Conservation (phyloP, 345 rosid genomes). For the Boechera retrofracta region DNA sequence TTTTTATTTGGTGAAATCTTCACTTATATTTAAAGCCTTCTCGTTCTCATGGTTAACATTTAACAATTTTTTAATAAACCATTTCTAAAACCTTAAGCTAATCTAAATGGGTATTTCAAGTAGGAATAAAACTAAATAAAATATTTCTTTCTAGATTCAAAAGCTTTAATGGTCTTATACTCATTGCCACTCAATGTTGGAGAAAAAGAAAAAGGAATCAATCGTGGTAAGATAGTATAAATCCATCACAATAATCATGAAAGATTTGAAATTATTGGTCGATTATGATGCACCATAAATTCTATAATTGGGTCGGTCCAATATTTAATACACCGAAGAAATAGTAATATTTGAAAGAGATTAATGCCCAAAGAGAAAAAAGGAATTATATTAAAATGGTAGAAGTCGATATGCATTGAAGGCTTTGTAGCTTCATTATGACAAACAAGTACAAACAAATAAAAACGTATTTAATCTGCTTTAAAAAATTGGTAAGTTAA, state of each 20-base stretch:
- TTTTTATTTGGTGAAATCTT: neutral
- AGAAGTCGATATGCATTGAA: slow-evolving; percentile 27
- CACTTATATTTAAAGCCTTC: neutral
- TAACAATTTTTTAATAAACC: neutral
- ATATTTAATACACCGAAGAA: slow-evolving; percentile 26
- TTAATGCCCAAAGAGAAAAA: slow-evolving; percentile 1
- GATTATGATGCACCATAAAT: slow-evolving; percentile 40
- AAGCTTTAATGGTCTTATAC: neutral
- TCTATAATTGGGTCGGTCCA: slow-evolving; percentile 41
- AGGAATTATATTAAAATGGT: slow-evolving; percentile 1
- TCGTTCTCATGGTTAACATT: neutral
- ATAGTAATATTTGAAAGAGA: neutral
- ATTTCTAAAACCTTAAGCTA: slow-evolving; percentile 1
- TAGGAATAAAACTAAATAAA: neutral
- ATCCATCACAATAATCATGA: slow-evolving; percentile 44
- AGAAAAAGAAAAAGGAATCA: slow-evolving; percentile 15
- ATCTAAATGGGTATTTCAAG: neutral
- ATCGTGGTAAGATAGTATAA: slow-evolving; percentile 6
- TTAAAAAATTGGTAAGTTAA: slow-evolving; percentile 2
- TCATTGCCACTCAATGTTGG: slow-evolving; percentile 28
- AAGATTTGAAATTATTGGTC: slow-evolving; percentile 41
- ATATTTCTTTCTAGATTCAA: neutral
- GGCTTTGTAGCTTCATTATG: slow-evolving; percentile 18
- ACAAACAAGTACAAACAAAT: slow-evolving; percentile 11
- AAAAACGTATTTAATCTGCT: neutral